Evolutionary conservation across 192 early-diverging fungal genomes (phyloP).

Genomic region (Gonapodya sp.): DNA sequence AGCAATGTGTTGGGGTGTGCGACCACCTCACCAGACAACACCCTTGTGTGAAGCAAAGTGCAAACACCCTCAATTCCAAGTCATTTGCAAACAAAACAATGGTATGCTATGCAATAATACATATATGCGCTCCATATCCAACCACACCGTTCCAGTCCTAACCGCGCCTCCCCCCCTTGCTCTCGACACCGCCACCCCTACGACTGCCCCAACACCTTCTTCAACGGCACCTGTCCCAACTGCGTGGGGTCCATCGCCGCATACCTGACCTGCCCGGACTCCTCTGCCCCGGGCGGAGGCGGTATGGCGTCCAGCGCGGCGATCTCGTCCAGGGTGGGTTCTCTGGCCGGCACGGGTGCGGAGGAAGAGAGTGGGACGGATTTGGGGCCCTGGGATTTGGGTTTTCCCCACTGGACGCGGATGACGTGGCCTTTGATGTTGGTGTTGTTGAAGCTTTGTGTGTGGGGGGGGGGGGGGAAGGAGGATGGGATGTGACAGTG

Average conservation of each 20-base stretch:
- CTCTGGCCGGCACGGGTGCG: neutral
- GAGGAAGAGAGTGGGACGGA: slow-evolving; percentile 15
- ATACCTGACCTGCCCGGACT: neutral
- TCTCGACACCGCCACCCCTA: too few species aligned
- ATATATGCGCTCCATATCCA: too few species aligned
- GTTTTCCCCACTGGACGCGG: slow-evolving; percentile 75
- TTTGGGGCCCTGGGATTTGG: slow-evolving; percentile 59
- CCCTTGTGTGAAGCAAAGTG: too few species aligned
- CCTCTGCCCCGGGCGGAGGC: slow-evolving; percentile 2
- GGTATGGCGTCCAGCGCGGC: neutral
- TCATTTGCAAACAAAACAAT: too few species aligned
- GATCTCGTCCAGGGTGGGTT: neutral
- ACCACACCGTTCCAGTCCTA: too few species aligned
- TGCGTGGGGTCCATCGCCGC: neutral
- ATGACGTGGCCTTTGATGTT: slow-evolving; percentile 62
- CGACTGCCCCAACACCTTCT: neutral
- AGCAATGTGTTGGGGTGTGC: too few species aligned
- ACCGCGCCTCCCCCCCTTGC: too few species aligned
- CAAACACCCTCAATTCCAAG: too few species aligned
- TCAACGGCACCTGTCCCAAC: neutral
- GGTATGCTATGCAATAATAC: too few species aligned
- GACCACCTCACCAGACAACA: too few species aligned
- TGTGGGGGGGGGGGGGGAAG: slow-evolving; percentile 24
- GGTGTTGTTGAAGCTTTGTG: slow-evolving; percentile 57
- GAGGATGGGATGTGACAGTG: neutral